Evolutionary conservation across 495 filamentous ascomycete species (phyloP).

Genomic region (Penicillium herquei): DNA sequence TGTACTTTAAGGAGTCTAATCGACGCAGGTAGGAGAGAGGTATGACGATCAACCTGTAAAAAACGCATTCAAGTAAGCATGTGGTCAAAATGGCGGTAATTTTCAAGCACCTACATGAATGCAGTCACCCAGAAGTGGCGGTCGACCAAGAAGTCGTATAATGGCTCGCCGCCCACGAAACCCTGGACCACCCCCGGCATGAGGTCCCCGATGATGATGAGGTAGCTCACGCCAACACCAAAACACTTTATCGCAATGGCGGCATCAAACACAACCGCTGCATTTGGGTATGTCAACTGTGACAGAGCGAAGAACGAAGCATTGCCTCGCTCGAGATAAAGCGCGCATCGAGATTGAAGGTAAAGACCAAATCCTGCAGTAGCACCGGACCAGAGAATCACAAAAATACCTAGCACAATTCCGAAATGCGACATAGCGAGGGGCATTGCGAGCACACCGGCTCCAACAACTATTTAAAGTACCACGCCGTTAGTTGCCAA

Average conservation of each 20-base stretch:
- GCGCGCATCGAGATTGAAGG: conserved; percentile 86
- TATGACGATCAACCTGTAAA: conserved; percentile 81
- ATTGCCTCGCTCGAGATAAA: conserved; percentile 82
- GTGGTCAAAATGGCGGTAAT: too few relatives aligned
- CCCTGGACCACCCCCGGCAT: conserved; percentile 93
- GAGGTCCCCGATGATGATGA: conserved; percentile 97
- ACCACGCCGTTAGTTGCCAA: not conserved
- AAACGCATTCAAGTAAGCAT: too few relatives aligned
- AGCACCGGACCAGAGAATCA: conserved; percentile 87
- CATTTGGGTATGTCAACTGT: conserved; percentile 95
- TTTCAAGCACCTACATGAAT: conserved; percentile 66
- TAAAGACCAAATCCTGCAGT: conserved; percentile 93
- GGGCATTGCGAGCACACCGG: conserved; percentile 93
- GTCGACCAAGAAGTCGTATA: conserved; percentile 73
- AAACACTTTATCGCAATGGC: conserved; percentile 98
- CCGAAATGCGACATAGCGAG: conserved; percentile 89
- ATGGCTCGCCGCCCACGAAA: conserved; percentile 59
- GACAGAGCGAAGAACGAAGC: conserved; percentile 89
- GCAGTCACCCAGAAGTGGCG: conserved; percentile 97
- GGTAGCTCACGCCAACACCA: conserved; percentile 91
- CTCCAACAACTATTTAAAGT: conserved; percentile 71
- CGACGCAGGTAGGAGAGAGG: conserved; percentile 87
- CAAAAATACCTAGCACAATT: conserved; percentile 73
- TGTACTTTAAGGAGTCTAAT: conserved; percentile 95
- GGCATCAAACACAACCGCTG: conserved; percentile 90